Evolutionary conservation across 2,329 filamentous ascomycete species (phyloP).

Genomic region (Verticillium dahliae): DNA sequence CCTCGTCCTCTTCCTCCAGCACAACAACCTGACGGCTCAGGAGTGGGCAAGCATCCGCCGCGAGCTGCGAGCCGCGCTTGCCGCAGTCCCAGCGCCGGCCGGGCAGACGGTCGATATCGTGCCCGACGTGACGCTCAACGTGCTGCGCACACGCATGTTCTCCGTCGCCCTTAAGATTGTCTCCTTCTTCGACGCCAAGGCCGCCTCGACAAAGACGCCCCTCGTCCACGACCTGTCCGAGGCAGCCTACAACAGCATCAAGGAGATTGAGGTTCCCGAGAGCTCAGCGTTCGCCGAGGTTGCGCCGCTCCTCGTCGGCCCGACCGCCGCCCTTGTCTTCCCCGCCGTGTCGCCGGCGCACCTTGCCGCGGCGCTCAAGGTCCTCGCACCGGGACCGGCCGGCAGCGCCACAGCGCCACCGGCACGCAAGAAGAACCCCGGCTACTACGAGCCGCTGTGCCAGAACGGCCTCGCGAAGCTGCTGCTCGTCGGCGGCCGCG

Average conservation of each 20-base stretch:
- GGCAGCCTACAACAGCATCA: constrained; percentile 43
- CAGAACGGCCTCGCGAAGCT: constrained; percentile 83
- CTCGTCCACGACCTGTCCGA: constrained; percentile 46
- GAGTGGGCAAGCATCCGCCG: constrained; percentile 47
- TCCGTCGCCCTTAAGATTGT: constrained; percentile 76
- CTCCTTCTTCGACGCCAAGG: constrained; percentile 66
- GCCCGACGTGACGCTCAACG: constrained; percentile 67
- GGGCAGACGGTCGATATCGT: constrained; percentile 41
- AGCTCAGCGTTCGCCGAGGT: constrained; percentile 51
- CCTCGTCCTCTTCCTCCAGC: constrained; percentile 74
- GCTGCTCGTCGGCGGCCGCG: constrained; percentile 75
- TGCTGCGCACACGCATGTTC: constrained; percentile 86
- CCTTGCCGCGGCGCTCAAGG: constrained; percentile 70
- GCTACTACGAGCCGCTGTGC: constrained; percentile 72
- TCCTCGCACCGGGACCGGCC: constrained; percentile 66
- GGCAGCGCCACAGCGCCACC: constrained; percentile 65
- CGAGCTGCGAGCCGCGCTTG: constrained; percentile 36
- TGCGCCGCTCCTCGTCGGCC: constrained; percentile 72
- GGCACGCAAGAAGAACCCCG: constrained; percentile 65
- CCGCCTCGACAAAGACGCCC: constrained; percentile 22
- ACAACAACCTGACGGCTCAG: constrained; percentile 62
- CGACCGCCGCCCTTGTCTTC: constrained; percentile 72
- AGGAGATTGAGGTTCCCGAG: constrained; percentile 24
- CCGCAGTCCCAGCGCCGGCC: constrained; percentile 28
- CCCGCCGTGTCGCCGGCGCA: constrained; percentile 79